Base-by-base conservation (phyloP, 306 rosid species). In the Erythrophleum fordii region DNA sequence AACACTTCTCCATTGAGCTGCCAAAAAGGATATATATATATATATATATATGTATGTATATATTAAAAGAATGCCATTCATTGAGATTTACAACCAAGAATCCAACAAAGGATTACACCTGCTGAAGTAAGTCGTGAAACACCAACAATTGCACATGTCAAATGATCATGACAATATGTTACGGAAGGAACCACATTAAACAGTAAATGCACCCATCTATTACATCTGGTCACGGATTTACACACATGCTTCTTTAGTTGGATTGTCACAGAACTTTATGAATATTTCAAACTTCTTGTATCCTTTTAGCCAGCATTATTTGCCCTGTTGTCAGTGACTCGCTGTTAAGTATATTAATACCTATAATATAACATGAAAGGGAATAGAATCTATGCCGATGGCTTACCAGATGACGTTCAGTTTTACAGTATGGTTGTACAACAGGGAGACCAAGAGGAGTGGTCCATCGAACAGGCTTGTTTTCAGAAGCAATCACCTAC, bases 401-500 rank as follows among this genome's bases (percentile, higher is more conserved):
- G 75, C 92, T 91, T 82, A 93, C 97, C 83, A 88, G 90, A 85
- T 93, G 93, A 22, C 96, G 79, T 80, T 93, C 93, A 79, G 82
- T 87, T 91, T 84, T 91, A 81, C 82, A 87, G 86, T 88, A 93
- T 59, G 98, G 94, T 77, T 93, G 98, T 78, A 93, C 88, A 41
- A 93, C 93, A 83, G 98, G 98, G 85, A 93, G 98, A 83, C 94
- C 98, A 28, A 93, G 94, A 77, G 97, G 97, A 77, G 97, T 91
- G 68, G 89, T 93, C 94, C 97, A 93, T 44, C 84, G 83, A 76
- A 93, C 97, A 77, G 97, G 91, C 77, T 91, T 90, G 81, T 93
- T 91, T 76, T 91, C 92, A 59, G 83, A 78, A 69, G 94, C 90
- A 85, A 93, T 88, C 72, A 91, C 89, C 97, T 91, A 86, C 59